Evolutionary conservation across 768 basidiomycete species (phyloP).

Genomic region (Pleurotus salmoneostramineus): DNA sequence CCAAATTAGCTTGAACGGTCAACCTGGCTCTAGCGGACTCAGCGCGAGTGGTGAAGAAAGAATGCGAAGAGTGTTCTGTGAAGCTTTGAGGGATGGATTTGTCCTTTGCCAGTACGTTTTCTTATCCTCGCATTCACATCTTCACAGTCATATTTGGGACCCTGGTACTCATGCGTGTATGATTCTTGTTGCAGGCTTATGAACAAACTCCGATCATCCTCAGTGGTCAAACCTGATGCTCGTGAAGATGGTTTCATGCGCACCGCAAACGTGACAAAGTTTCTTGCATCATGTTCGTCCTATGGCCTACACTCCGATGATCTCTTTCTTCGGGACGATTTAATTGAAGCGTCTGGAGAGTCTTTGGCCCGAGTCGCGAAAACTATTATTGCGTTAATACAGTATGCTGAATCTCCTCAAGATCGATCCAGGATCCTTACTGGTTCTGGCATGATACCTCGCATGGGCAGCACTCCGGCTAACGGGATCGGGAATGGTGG

Average conservation of each 20-base stretch:
- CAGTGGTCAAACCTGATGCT: slow-evolving; percentile 58
- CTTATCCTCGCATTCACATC: slow-evolving; percentile 13
- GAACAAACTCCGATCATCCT: slow-evolving; percentile 68
- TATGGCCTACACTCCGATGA: slow-evolving; percentile 62
- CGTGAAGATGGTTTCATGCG: slow-evolving; percentile 65
- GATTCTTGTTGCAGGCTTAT: slow-evolving; percentile 49
- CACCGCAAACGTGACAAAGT: slow-evolving; percentile 71
- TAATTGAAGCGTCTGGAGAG: slow-evolving; percentile 57
- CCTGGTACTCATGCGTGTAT: slow-evolving; percentile 8
- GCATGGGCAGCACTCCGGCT: slow-evolving; percentile 12
- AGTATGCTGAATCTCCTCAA: slow-evolving; percentile 54
- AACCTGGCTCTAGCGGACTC: slow-evolving; percentile 26
- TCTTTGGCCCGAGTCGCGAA: slow-evolving; percentile 68
- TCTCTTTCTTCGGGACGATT: slow-evolving; percentile 65
- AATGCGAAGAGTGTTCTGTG: slow-evolving; percentile 68
- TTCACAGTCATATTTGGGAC: not conserved
- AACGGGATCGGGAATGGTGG: slow-evolving; percentile 28
- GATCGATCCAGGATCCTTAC: slow-evolving; percentile 43
- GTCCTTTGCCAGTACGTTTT: slow-evolving; percentile 84
- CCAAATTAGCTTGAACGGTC: slow-evolving; percentile 34
- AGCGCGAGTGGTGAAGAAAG: slow-evolving; percentile 65
- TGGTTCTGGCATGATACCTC: slow-evolving; percentile 30
- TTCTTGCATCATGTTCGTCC: slow-evolving; percentile 70
- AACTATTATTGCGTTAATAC: slow-evolving; percentile 67
- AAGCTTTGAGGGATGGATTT: slow-evolving; percentile 79